These are phyloP conservation scores for Vicia villosa DNA, from an alignment of 306 rosid species.

Conservation along the genomic window DNA sequence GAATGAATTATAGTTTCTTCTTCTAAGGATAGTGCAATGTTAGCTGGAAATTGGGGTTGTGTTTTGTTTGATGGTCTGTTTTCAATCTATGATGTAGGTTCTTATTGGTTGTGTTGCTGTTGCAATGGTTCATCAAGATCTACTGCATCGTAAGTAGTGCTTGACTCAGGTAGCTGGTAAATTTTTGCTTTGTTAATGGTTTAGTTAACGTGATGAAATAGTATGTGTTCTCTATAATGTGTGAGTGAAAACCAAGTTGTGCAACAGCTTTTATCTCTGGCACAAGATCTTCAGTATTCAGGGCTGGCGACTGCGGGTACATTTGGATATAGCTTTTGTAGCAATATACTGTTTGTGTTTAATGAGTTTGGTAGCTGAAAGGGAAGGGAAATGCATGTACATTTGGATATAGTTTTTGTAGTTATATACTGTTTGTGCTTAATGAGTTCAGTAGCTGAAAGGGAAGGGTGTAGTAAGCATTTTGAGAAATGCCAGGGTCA, in stretches of 20 bases:
- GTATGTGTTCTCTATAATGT: not conserved
- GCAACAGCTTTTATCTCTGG: not conserved
- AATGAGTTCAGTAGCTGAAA: conserved; percentile 12
- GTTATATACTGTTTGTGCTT: conserved; percentile 6
- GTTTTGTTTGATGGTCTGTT: conserved; percentile 21
- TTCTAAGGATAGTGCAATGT: conserved; percentile 14
- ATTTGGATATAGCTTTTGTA: conserved; percentile 10
- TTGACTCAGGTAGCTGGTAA: not conserved
- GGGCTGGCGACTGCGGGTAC: not conserved
- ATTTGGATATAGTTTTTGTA: conserved; percentile 13
- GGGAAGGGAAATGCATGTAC: not conserved
- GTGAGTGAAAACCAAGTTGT: not conserved
- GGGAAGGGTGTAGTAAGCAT: not conserved
- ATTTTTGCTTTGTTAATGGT: not conserved
- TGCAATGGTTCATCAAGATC: conserved; percentile 84
- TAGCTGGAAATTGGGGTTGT: conserved; percentile 1
- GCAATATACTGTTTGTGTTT: conserved; percentile 1
- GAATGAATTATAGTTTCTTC: not conserved
- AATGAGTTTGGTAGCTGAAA: conserved; percentile 12
- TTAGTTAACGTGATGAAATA: not conserved
- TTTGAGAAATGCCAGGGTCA: not conserved
- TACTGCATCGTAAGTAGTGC: conserved; percentile 75
- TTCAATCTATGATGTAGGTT: conserved; percentile 53
- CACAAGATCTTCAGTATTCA: conserved; percentile 1
- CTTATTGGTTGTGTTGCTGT: conserved; percentile 89